Conservation (phyloP, 441 rosid genomes). For the Rhodomyrtus psidioides region DNA sequence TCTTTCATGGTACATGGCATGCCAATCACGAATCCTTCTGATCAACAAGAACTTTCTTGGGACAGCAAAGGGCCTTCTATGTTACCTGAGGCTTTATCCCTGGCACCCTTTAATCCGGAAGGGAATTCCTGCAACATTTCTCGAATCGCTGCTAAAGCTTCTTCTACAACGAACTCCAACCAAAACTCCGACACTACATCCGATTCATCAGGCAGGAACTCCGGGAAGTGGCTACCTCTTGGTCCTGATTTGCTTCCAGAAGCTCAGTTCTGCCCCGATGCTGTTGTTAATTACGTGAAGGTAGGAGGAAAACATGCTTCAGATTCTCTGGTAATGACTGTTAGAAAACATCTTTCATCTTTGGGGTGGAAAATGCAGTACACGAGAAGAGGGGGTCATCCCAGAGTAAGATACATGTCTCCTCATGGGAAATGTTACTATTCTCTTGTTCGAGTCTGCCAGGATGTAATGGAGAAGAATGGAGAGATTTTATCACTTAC, state of each 20-base stretch:
- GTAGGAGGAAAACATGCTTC: background rate
- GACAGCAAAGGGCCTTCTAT: conserved; percentile 6
- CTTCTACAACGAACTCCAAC: conserved; percentile 8
- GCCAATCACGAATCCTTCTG: background rate
- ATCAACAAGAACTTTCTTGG: background rate
- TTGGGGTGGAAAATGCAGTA: conserved; percentile 50
- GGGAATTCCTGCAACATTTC: background rate
- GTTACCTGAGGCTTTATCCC: background rate
- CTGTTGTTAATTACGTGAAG: conserved; percentile 28
- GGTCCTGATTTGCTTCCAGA: conserved; percentile 29
- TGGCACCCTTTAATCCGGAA: background rate
- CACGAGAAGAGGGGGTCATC: background rate
- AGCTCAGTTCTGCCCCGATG: conserved; percentile 43
- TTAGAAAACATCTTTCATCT: conserved; percentile 51
- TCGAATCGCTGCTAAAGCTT: conserved; percentile 5
- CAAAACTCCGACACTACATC: background rate
- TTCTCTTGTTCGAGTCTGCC: conserved; percentile 51
- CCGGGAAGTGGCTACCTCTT: conserved; percentile 33
- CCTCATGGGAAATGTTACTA: conserved; percentile 43
- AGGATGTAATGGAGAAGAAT: conserved; percentile 11
- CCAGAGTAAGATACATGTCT: conserved; percentile 47
- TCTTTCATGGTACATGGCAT: background rate
- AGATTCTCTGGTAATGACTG: conserved; percentile 4
- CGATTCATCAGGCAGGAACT: background rate
- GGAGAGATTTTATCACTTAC: background rate